Conservation (phyloP, 2,329 filamentous ascomycete species). For the Tolypocladium guangdongense region DNA sequence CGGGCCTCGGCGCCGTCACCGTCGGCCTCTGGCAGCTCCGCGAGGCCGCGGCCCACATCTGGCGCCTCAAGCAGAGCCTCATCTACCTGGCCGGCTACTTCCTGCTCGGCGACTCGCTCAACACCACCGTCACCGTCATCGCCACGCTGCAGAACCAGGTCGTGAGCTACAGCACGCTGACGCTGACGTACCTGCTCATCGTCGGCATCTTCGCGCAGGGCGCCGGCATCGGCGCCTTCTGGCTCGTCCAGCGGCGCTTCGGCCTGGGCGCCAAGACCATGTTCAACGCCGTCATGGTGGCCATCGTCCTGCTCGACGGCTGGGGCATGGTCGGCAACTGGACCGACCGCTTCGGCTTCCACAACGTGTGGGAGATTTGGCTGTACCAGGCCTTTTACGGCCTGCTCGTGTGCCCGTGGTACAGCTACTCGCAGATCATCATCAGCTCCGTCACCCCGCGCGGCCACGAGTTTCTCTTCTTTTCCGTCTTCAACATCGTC, state of each 20-base stretch:
- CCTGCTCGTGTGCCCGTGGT: constrained; percentile 58
- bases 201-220: constrained; percentile 55
- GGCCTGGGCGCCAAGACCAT: constrained; percentile 53
- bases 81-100: constrained; percentile 59
- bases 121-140: constrained; percentile 60
- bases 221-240: constrained; percentile 51
- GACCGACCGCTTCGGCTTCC: constrained; percentile 32
- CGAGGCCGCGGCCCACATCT: constrained; percentile 47
- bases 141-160: constrained; percentile 54
- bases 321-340: constrained; percentile 38
- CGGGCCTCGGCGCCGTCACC: constrained; percentile 35
- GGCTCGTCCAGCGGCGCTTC: constrained; percentile 49
- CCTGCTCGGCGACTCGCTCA: constrained; percentile 57
- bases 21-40: constrained; percentile 53
- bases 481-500: constrained; percentile 57
- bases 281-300: constrained; percentile 54
- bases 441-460: constrained; percentile 58
- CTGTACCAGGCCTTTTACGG: constrained; percentile 46
- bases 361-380: constrained; percentile 35
- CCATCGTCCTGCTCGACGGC: constrained; percentile 46
- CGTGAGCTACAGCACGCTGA: constrained; percentile 53
- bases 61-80: constrained; percentile 53
- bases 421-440: constrained; percentile 60
- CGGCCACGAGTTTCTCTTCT: constrained; percentile 61
- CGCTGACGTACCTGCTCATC: constrained; percentile 54